Evolutionary conservation across 441 rosid genomes (phyloP).

Genomic region (Erodium chrysanthum): DNA sequence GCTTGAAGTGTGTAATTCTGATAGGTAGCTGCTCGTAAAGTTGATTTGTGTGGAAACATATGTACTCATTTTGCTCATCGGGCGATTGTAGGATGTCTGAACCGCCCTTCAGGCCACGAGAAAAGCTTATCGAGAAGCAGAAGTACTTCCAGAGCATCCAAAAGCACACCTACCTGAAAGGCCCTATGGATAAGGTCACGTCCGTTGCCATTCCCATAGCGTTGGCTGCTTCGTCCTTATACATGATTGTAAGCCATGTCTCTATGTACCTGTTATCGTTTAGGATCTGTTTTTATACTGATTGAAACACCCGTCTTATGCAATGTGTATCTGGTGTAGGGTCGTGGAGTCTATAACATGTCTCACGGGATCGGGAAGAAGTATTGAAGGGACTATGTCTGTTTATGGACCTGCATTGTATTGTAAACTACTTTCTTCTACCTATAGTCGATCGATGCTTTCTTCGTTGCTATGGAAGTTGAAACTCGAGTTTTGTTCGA

Average conservation of each 20-base stretch:
- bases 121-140: conserved; percentile 71
- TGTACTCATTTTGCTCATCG: not conserved
- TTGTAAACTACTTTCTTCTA: no score
- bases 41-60: no score
- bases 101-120: conserved; percentile 80
- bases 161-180: conserved; percentile 64
- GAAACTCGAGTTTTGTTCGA: no score
- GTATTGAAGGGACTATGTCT: no score
- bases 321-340: conserved; percentile 33
- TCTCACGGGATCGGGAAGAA: conserved; percentile 72
- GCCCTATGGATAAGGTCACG: conserved; percentile 63
- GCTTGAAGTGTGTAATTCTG: no score
- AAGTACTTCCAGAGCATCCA: conserved; percentile 53
- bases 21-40: no score
- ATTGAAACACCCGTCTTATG: not conserved
- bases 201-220: conserved; percentile 69
- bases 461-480: no score
- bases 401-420: no score
- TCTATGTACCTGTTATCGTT: not conserved
- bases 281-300: not conserved
- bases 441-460: no score
- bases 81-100: conserved; percentile 38
- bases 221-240: conserved; percentile 45
- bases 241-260: conserved; percentile 49
- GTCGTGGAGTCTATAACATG: conserved; percentile 81